phyloP scores from a whole-genome alignment of 441 rosid species.

The Daphne laureola region DNA sequence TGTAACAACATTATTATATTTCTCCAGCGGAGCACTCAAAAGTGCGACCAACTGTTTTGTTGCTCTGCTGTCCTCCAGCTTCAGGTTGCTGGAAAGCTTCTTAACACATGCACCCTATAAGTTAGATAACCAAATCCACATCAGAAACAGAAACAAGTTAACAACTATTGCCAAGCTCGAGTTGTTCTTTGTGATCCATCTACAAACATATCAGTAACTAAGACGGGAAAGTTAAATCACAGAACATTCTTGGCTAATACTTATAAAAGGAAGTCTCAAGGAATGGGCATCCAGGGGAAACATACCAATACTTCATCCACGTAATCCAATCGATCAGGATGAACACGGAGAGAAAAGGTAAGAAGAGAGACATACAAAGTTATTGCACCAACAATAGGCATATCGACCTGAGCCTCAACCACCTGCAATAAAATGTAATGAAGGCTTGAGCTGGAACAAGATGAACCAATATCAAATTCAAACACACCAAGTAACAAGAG shows the following conservation, averaged over 20 bases:
- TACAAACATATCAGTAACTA: conserved; percentile 5
- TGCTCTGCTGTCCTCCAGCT: conserved; percentile 48
- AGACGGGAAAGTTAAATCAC: no score
- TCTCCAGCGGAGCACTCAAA: conserved; percentile 64
- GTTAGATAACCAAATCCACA: neutral
- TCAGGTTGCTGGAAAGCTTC: conserved; percentile 43
- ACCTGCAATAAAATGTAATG: conserved; percentile 30
- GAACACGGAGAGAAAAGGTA: conserved; percentile 59
- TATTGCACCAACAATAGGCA: conserved; percentile 62
- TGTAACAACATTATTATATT: conserved; percentile 54
- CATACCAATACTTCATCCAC: conserved; percentile 70
- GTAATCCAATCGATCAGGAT: conserved; percentile 67
- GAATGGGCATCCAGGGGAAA: conserved; percentile 16
- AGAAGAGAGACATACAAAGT: conserved; percentile 60
- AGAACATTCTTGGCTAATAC: neutral
- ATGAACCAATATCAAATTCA: neutral
- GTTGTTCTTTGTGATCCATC: conserved; percentile 1
- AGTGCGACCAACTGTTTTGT: conserved; percentile 64
- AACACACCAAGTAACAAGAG: conserved; percentile 8
- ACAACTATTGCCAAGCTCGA: no score
- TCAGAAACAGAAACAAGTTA: conserved; percentile 1
- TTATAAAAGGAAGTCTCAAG: neutral
- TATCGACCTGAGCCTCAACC: conserved; percentile 54
- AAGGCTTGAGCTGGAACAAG: no score
- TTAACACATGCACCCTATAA: conserved; percentile 50